Evolutionary conservation across 225 moss, liverwort and hornwort species (phyloP), one percentile per base, ranked within the genome.

Genomic region (Climacium dendroides): DNA sequence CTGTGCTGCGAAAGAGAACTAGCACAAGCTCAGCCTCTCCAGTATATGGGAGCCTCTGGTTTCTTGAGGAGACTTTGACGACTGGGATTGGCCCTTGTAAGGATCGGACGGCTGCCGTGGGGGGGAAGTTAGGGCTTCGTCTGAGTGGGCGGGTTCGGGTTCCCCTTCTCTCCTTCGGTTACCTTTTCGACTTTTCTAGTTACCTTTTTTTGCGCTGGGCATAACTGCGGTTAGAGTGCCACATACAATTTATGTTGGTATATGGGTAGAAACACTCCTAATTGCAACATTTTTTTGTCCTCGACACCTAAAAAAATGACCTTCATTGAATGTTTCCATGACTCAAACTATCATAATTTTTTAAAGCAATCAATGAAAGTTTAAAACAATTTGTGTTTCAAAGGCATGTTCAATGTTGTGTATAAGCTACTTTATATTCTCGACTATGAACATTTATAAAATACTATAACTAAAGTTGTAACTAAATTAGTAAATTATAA

Each of bases 401-500:
- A 26, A 1, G 26, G 17, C n/a, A n/a, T 3, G 6, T 1, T 0
- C 3, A 48, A 17, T 73, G 0, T 29, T 4, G 19, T 19, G 1
- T 74, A 32, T 17, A 29, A 72, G 17, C 18, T 47, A 11, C 6
- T 6, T 0, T 0, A 47, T 29, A 3, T 18, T 47, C 0, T 10
- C 18, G 11, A 73, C 11, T 47, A 6, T 7, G 19, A 30, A 73
- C 9, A 47, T 73, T 45, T 30, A 4, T 47, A 2, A 47, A 29
- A 29, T 47, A 3, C 30, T 73, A 7, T 47, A 10, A 9, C 0
- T 16, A 18, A 6, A 18, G 1, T n/a, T 48, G 10, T 48, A n/a
- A n/a, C 0, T 0, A 0, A 6, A 73, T 19, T 19, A n/a, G n/a
- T n/a, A n/a, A n/a, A n/a, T 19, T 19, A 47, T 0, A 2, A 45